Percentiles rank a stretch among this genome's conserved stretches.
Conservation (phyloP, 2,329 filamentous ascomycete genomes). For the Pseudogymnoascus sp. region DNA sequence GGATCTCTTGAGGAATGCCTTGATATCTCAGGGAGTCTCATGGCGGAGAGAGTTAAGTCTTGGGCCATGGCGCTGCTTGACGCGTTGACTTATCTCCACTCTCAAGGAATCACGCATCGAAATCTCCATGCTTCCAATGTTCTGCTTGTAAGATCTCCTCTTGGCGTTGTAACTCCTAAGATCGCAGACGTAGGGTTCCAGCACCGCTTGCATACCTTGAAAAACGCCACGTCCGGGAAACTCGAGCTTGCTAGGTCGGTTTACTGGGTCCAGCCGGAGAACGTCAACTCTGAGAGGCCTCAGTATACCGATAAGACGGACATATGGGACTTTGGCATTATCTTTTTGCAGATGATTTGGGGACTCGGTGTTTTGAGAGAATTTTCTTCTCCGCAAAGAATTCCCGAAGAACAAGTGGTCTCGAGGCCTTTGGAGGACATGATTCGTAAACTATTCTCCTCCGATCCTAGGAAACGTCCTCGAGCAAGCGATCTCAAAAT, state of each 20-base stretch:
- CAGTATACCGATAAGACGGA: slow-evolving; percentile 73
- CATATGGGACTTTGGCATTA: slow-evolving; percentile 88
- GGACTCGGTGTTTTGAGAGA: slow-evolving; percentile 68
- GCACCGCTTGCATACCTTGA: slow-evolving; percentile 55
- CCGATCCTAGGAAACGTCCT: slow-evolving; percentile 74
- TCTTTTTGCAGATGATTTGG: slow-evolving; percentile 91
- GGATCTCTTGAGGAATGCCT: slow-evolving; percentile 77
- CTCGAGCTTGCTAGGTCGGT: slow-evolving; percentile 58
- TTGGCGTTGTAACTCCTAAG: slow-evolving; percentile 64
- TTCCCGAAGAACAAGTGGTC: slow-evolving; percentile 64
- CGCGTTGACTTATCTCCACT: slow-evolving; percentile 79
- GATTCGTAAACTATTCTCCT: slow-evolving; percentile 74
- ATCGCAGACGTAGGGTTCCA: slow-evolving; percentile 69
- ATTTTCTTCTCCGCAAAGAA: slow-evolving; percentile 68
- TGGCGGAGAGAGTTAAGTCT: slow-evolving; percentile 67
- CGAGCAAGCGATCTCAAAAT: slow-evolving; percentile 54
- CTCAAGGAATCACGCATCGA: slow-evolving; percentile 74
- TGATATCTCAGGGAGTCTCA: slow-evolving; percentile 66
- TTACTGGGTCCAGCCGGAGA: slow-evolving; percentile 78
- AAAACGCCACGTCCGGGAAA: slow-evolving; percentile 41
- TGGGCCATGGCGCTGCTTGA: slow-evolving; percentile 92
- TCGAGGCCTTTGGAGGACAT: slow-evolving; percentile 73
- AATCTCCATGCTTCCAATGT: slow-evolving; percentile 75
- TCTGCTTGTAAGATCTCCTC: slow-evolving; percentile 62
- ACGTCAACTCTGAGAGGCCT: slow-evolving; percentile 52